These are phyloP conservation scores for Chaetomiaceae sp. DNA, from an alignment of 2,329 filamentous ascomycete genomes.

Conservation along the genomic window DNA sequence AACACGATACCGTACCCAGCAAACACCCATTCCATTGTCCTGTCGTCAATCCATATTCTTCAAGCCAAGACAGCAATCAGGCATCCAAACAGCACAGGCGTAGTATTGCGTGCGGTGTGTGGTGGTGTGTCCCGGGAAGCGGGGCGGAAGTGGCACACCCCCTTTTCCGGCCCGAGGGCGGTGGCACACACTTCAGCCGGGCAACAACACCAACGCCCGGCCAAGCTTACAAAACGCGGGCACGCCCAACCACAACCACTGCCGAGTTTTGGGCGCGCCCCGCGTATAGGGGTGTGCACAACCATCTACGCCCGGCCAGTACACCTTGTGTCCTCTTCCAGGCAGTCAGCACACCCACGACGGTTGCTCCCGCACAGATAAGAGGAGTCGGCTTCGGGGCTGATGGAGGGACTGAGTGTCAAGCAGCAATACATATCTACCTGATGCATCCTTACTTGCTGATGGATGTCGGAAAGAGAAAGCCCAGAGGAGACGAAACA, in stretches of 20 bases:
- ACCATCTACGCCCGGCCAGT: not conserved
- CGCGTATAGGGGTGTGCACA: not conserved
- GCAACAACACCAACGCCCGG: slow-evolving; percentile 8
- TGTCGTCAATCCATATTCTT: not conserved
- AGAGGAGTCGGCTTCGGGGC: too few species aligned
- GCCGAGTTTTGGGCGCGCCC: not conserved
- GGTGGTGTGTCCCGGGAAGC: not conserved
- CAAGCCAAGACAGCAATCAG: not conserved
- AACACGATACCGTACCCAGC: slow-evolving; percentile 4
- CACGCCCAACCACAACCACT: not conserved
- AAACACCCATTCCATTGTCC: not conserved
- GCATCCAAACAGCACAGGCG: not conserved
- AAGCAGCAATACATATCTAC: too few species aligned
- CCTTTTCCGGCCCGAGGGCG: not conserved
- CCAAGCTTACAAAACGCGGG: not conserved
- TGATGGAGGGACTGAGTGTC: too few species aligned
- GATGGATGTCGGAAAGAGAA: too few species aligned
- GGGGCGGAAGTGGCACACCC: slow-evolving; percentile 4
- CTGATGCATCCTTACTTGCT: too few species aligned
- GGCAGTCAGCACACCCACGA: not conserved
- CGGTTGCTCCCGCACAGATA: not conserved
- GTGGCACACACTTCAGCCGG: slow-evolving; percentile 4
- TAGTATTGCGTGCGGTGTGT: not conserved
- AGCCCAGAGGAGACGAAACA: too few species aligned
- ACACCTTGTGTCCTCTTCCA: not conserved